phyloP scores from a whole-genome alignment of 306 rosid species.

The Trifolium dubium region DNA sequence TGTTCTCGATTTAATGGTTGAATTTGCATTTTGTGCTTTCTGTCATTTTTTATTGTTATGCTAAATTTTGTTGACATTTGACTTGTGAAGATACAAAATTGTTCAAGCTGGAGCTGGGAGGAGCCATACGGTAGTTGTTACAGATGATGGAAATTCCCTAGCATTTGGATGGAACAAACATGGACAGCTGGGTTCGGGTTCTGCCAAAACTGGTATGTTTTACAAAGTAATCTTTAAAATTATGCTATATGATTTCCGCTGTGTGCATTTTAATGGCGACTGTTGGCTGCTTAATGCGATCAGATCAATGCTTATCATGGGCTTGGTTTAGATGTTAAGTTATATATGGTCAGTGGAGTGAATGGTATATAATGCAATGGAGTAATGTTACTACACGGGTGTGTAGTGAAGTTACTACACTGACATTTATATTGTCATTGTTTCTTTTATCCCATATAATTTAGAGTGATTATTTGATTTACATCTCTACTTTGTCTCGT shows the following conservation, averaged over 20 bases:
- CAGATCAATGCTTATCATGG: slow-evolving; percentile 17
- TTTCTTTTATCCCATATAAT: background rate
- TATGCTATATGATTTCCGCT: background rate
- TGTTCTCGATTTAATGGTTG: background rate
- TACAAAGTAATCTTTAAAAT: slow-evolving; percentile 11
- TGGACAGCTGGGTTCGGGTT: slow-evolving; percentile 93
- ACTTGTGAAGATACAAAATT: slow-evolving; percentile 65
- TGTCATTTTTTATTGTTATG: slow-evolving; percentile 17
- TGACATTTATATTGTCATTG: background rate
- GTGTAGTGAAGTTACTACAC: background rate
- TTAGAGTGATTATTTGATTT: slow-evolving; percentile 4
- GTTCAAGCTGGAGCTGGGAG: slow-evolving; percentile 86
- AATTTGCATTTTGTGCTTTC: slow-evolving; percentile 5
- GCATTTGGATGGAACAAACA: slow-evolving; percentile 99
- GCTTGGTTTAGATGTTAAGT: slow-evolving; percentile 7
- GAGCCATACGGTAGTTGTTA: slow-evolving; percentile 81
- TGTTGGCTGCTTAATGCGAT: slow-evolving; percentile 18
- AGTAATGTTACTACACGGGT: background rate
- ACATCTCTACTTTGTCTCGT: slow-evolving; percentile 27
- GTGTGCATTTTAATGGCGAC: slow-evolving; percentile 22
- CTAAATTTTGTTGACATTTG: slow-evolving; percentile 37
- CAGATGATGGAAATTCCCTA: slow-evolving; percentile 82
- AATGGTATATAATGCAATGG: background rate
- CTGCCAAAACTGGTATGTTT: slow-evolving; percentile 68
- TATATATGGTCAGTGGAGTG: background rate